Evolutionary conservation across 176 grass and related monocot species (phyloP).

Genomic region (Eleusine coracana): DNA sequence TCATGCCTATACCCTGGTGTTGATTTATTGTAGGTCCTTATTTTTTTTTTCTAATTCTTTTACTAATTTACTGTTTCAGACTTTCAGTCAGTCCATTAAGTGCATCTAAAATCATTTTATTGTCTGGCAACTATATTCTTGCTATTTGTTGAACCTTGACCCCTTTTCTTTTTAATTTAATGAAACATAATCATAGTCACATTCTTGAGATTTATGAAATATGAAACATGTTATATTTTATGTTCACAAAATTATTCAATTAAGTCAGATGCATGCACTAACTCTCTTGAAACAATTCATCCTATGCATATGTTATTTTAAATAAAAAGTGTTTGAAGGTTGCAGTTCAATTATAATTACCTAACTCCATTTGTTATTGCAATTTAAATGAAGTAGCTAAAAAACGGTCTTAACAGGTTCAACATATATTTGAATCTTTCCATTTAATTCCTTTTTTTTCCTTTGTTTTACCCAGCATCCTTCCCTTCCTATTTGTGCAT

Average conservation of each 20-base stretch:
- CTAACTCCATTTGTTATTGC: constrained; percentile 12
- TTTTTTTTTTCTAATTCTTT: not conserved
- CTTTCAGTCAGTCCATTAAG: not conserved
- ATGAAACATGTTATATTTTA: not conserved
- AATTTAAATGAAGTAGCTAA: not conserved
- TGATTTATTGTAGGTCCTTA: not conserved
- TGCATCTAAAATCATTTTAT: not conserved
- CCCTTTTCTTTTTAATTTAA: not conserved
- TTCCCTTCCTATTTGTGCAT: constrained; percentile 64
- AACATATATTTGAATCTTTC: constrained; percentile 8
- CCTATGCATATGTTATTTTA: constrained; percentile 25
- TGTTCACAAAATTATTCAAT: not conserved
- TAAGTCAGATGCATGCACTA: not conserved
- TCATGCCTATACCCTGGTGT: not conserved
- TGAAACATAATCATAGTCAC: not conserved
- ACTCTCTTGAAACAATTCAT: not conserved
- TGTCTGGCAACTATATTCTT: not conserved
- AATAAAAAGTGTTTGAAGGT: constrained; percentile 4
- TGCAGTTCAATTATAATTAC: constrained; percentile 10
- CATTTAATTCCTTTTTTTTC: constrained; percentile 23
- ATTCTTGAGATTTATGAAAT: not conserved
- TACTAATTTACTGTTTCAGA: not conserved
- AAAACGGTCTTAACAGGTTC: not conserved
- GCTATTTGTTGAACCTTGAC: constrained; percentile 3
- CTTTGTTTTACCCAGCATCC: constrained; percentile 61